phyloP scores from a whole-genome alignment of 2,329 filamentous ascomycete genomes.

The Zymoseptoria passerinii region DNA sequence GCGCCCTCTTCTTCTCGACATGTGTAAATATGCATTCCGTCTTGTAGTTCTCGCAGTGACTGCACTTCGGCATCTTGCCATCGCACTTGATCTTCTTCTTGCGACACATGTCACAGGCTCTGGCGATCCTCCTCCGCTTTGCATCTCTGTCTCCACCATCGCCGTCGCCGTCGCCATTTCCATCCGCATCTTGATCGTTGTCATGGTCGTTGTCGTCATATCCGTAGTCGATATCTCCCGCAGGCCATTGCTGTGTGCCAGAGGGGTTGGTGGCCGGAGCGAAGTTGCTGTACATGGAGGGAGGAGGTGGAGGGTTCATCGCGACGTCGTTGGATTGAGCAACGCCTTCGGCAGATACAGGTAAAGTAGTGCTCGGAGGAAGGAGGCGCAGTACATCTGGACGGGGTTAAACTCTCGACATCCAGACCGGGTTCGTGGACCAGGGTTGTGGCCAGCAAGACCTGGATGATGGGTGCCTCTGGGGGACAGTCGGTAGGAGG shows the following conservation, averaged over 20 bases:
- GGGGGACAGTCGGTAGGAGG: neutral
- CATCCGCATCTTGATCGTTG: conserved; percentile 1
- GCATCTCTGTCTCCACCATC: conserved; percentile 49
- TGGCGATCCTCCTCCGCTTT: conserved; percentile 80
- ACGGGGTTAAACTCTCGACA: neutral
- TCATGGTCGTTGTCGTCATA: conserved; percentile 11
- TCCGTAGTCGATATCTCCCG: conserved; percentile 14
- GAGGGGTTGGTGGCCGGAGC: neutral
- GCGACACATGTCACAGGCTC: conserved; percentile 91
- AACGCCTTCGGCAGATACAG: neutral
- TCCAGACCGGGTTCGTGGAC: neutral
- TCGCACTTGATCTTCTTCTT: conserved; percentile 98
- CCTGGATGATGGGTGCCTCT: neutral
- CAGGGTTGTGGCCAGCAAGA: neutral
- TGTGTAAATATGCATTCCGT: conserved; percentile 96
- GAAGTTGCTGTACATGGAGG: neutral
- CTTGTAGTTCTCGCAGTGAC: conserved; percentile 96
- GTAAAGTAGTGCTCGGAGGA: neutral
- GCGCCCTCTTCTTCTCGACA: conserved; percentile 96
- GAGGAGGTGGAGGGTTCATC: neutral
- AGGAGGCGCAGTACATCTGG: neutral
- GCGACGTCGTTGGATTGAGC: neutral
- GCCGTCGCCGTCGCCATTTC: conserved; percentile 17
- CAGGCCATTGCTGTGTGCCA: conserved; percentile 10
- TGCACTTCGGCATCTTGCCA: conserved; percentile 88